Base-by-base conservation (phyloP, 148 eudicot species). In the Camellia japonica region DNA sequence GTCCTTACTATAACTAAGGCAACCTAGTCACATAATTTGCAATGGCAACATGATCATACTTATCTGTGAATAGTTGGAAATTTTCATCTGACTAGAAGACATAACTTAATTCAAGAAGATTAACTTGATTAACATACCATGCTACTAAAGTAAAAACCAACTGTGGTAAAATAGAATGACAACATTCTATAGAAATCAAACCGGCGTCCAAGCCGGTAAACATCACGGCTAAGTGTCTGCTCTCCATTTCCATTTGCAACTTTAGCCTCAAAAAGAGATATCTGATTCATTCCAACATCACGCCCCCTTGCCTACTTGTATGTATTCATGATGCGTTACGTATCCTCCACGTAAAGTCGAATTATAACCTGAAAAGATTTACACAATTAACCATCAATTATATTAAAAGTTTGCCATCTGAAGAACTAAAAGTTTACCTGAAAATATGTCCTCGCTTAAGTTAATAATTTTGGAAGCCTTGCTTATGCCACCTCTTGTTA, bases 181-280 rank as follows among this genome's bases (percentile, higher is more conserved):
- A 96, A 84, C 99, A 96, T 96, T 84, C 99, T 88, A 85, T 80
- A 96, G 84, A 92, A 96, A 87, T 96, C 99, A 87, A 96, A 96
- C 58, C 94, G 93, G 14, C 97, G 91, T 69, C 99, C 99, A 87
- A 96, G 99, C 73, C 99, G 89, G 86, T 89, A 91, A 74, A 96
- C 92, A 84, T 96, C 99, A 75, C 99, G 93, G 76, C 99, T 92
- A 14, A 96, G 99, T 79, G 99, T 93, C 84, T 96, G 99, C 86
- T 96, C 99, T 84, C 99, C 99, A 85, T 96, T 96, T 52, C 99
- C 99, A 88, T 93, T 96, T 77, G 99, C 98, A 80, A 96, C 99
- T 87, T 93, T 96, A 78, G 99, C 99, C 88, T 96, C 99, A 85
- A 96, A 96, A 44, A 85, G 89, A 55, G 99, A 93, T 80, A 96